Evolutionary conservation across 23 red algal species (phyloP).

Genomic region (Gracilaria gracilis): DNA sequence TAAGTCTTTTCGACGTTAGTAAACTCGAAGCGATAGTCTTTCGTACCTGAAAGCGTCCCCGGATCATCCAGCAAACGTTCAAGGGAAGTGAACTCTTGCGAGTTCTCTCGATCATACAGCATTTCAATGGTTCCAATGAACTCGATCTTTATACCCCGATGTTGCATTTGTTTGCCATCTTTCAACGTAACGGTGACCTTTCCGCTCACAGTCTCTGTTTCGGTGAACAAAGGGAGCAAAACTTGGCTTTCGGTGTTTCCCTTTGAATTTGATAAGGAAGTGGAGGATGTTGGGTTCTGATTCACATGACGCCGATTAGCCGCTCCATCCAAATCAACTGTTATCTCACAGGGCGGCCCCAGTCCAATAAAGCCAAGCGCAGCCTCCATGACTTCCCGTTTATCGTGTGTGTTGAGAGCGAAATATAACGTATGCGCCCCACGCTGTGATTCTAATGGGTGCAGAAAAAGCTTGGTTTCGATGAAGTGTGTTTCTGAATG

Average conservation of each 20-base stretch:
- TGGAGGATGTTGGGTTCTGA: slow-evolving; percentile 28
- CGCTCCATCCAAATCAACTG: slow-evolving; percentile 50
- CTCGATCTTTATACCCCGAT: slow-evolving; percentile 83
- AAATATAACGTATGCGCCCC: neutral
- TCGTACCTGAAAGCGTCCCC: slow-evolving; percentile 59
- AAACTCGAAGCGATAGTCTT: slow-evolving; percentile 86
- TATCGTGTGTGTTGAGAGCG: neutral
- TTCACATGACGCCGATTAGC: slow-evolving; percentile 62
- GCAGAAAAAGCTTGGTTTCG: neutral
- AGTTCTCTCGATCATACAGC: slow-evolving; percentile 92
- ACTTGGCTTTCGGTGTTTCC: neutral
- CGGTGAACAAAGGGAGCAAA: slow-evolving; percentile 79
- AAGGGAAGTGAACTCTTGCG: slow-evolving; percentile 87
- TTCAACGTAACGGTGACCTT: slow-evolving; percentile 67
- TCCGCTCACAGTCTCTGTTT: slow-evolving; percentile 88
- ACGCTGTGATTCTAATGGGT: neutral
- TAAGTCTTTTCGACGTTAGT: slow-evolving; percentile 86
- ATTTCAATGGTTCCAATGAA: slow-evolving; percentile 96
- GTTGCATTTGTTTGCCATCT: slow-evolving; percentile 76
- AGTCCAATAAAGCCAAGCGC: slow-evolving; percentile 84
- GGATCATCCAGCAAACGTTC: slow-evolving; percentile 89
- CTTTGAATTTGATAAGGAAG: slow-evolving; percentile 4
- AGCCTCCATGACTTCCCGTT: slow-evolving; percentile 62
- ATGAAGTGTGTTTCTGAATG: neutral
- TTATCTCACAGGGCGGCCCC: slow-evolving; percentile 76